Percentiles rank a stretch among this genome's conserved stretches.
phyloP scores from a whole-genome alignment of 2,329 filamentous ascomycete species.

The Arthroderma sp. region DNA sequence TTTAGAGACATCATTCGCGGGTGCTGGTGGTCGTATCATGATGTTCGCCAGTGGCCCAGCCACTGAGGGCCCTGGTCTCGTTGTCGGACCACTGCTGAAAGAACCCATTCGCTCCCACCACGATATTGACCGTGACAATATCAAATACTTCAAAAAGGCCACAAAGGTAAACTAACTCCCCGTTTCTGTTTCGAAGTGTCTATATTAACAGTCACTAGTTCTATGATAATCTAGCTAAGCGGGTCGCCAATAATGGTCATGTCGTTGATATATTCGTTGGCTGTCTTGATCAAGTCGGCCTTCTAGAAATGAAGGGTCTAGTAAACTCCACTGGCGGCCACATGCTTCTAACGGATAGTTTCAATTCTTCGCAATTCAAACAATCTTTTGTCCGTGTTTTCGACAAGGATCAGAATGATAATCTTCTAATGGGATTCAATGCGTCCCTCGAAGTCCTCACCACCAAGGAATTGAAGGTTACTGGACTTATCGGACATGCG shows the following conservation, averaged over 20 bases:
- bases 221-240: constrained; percentile 86
- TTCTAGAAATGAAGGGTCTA: constrained; percentile 95
- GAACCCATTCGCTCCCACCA: constrained; percentile 97
- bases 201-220: constrained; percentile 46
- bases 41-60: constrained; percentile 88
- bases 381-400: constrained; percentile 96
- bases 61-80: constrained; percentile 92
- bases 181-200: neutral
- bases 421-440: constrained; percentile 96
- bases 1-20: constrained; percentile 89
- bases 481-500: constrained; percentile 89
- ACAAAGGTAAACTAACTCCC: constrained; percentile 52
- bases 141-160: constrained; percentile 99
- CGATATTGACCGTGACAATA: constrained; percentile 96
- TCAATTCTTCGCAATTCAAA: constrained; percentile 98
- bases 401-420: constrained; percentile 90
- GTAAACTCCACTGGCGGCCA: constrained; percentile 94
- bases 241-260: constrained; percentile 90
- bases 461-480: constrained; percentile 96
- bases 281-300: constrained; percentile 90
- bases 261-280: constrained; percentile 97
- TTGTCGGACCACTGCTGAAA: constrained; percentile 86
- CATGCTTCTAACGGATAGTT: constrained; percentile 96
- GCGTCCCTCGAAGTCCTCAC: constrained; percentile 90
- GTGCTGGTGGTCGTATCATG: constrained; percentile 91